Percentiles rank a stretch among this genome's conserved stretches.
Conservation (phyloP, 176 grass and related monocot species). For the Carex scoparia region DNA sequence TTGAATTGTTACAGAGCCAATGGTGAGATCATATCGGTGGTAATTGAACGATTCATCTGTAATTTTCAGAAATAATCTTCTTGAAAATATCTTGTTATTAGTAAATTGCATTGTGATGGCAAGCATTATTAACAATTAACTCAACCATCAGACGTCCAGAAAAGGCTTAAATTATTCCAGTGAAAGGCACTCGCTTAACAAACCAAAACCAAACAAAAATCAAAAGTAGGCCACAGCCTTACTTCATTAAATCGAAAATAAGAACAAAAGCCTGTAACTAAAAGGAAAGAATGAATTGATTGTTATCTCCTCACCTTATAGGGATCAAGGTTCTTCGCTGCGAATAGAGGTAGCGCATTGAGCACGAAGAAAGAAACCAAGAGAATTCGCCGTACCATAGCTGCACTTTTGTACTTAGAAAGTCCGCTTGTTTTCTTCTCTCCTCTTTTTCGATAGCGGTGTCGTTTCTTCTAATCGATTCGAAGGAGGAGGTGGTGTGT, state of each 20-base stretch:
- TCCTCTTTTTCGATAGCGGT: not conserved
- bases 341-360: constrained; percentile 22
- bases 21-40: not conserved
- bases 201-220: not conserved
- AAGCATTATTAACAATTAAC: not conserved
- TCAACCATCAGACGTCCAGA: not conserved
- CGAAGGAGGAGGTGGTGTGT: not conserved
- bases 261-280: not conserved
- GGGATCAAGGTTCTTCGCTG: constrained; percentile 54
- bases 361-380: constrained; percentile 48
- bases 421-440: not conserved
- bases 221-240: not conserved
- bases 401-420: not conserved
- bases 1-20: not conserved
- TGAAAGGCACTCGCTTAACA: not conserved
- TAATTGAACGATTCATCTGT: not conserved
- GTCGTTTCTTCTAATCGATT: constrained; percentile 3
- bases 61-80: not conserved
- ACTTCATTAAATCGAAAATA: not conserved
- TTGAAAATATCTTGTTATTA: not conserved
- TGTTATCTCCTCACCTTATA: constrained; percentile 49
- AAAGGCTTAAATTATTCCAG: not conserved
- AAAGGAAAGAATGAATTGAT: not conserved
- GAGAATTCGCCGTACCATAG: constrained; percentile 21
- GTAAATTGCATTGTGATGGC: not conserved